Conservation (phyloP, 1,139 yeast genomes). For the Taphrina populina region DNA sequence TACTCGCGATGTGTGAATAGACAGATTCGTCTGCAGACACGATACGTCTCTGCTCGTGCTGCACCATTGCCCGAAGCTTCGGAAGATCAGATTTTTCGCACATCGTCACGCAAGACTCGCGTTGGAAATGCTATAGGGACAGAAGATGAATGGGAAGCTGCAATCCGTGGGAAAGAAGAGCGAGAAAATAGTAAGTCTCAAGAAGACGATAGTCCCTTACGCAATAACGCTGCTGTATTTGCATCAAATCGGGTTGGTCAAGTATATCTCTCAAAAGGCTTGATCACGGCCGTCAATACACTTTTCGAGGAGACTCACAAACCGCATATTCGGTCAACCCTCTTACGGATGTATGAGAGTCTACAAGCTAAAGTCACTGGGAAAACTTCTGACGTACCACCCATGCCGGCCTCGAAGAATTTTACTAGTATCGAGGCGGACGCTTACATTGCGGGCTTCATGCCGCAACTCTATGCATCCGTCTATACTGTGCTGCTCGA, state of each 20-base stretch:
- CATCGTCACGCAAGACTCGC: neutral
- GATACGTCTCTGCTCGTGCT: no score
- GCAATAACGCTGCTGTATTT: constrained; percentile 25
- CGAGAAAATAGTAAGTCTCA: neutral
- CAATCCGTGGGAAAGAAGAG: constrained; percentile 7
- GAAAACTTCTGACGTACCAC: constrained; percentile 1
- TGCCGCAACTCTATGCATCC: constrained; percentile 79
- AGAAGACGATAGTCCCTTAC: constrained; percentile 9
- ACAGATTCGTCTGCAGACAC: no score
- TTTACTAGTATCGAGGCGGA: constrained; percentile 47
- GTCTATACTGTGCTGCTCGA: constrained; percentile 67
- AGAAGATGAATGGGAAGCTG: constrained; percentile 28
- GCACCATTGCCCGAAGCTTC: no score
- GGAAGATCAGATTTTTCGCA: constrained; percentile 19
- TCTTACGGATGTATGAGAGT: constrained; percentile 17
- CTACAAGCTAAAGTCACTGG: constrained; percentile 3
- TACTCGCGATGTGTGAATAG: no score
- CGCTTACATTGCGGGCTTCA: constrained; percentile 78
- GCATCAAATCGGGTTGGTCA: constrained; percentile 28
- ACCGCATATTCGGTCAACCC: constrained; percentile 17
- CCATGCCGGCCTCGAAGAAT: constrained; percentile 18
- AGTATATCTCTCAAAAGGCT: constrained; percentile 6
- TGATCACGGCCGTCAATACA: constrained; percentile 6
- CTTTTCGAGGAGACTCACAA: constrained; percentile 17
- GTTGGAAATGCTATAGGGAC: constrained; percentile 11